phyloP scores from a whole-genome alignment of 495 filamentous ascomycete species.

The Penicillium manginii region DNA sequence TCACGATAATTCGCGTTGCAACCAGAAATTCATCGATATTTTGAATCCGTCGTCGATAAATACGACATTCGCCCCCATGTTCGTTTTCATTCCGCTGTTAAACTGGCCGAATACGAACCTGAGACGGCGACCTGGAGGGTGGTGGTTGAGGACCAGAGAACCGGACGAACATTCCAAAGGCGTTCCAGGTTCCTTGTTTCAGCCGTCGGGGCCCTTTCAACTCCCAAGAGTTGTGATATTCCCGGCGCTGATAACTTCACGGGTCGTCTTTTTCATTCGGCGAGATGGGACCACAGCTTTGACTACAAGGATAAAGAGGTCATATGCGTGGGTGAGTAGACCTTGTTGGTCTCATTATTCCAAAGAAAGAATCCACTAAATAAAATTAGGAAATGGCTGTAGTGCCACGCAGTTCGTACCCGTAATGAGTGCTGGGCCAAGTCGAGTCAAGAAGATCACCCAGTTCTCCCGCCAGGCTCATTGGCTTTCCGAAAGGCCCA shows the following conservation, averaged over 20 bases:
- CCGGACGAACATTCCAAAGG: slow-evolving; percentile 24
- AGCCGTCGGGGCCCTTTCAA: slow-evolving; percentile 48
- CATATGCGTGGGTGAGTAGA: slow-evolving; percentile 53
- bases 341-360: too few relatives aligned
- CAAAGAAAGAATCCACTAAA: not conserved
- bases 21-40: slow-evolving; percentile 49
- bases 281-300: slow-evolving; percentile 60
- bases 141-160: slow-evolving; percentile 38
- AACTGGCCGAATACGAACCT: slow-evolving; percentile 38
- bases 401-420: slow-evolving; percentile 51
- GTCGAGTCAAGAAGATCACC: slow-evolving; percentile 42
- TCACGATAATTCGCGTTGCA: slow-evolving; percentile 42
- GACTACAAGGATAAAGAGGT: slow-evolving; percentile 58
- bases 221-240: slow-evolving; percentile 50
- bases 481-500: slow-evolving; percentile 48
- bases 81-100: slow-evolving; percentile 44
- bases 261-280: slow-evolving; percentile 61
- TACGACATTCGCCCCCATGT: slow-evolving; percentile 49
- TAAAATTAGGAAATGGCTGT: slow-evolving; percentile 36
- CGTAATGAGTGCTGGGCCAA: slow-evolving; percentile 27
- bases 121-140: slow-evolving; percentile 47
- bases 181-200: slow-evolving; percentile 50
- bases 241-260: slow-evolving; percentile 49
- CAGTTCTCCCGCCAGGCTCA: slow-evolving; percentile 57
- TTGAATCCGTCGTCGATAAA: slow-evolving; percentile 43